Evolutionary conservation across 2,329 filamentous ascomycete species (phyloP), one percentile per base, ranked within the genome.

Genomic region (Ophiostoma montium): DNA sequence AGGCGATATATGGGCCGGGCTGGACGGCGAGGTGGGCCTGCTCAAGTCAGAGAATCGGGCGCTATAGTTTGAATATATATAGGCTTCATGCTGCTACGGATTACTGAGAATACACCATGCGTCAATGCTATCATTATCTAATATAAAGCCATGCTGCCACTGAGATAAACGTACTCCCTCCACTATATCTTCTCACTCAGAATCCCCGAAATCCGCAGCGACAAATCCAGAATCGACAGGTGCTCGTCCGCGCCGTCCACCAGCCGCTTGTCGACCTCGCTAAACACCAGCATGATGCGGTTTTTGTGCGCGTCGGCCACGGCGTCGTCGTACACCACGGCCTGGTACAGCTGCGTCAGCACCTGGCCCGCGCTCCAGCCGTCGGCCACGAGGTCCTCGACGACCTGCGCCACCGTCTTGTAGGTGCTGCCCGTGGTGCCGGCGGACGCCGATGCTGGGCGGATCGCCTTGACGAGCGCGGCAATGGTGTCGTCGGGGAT

Each of bases 211-310:
- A 95, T 84, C 59, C 86, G 80, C 60, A 96, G 71, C 7, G 84
- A 75, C 55, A 96, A 62, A 63, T 98, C 90, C 31, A 98, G 68
- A 52, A 96, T 84, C 1, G 86, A 87, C 21, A 98, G 70, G 62
- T 98, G 90, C 67, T 98, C 92, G 61, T 98, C 92, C 2, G 89
- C 84, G 9, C 92, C 92, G 64, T 99, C 94, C 6, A 95, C 84
- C 43, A 98, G 67, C 55, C 92, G 76, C 72, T 96, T 96, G 62
- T 99, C 92, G 27, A 90, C 75, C 64, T 96, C 89, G 1, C 89
- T 95, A 61, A 98, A 98, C 3, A 90, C 72, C 54, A 86, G 72
- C 44, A 90, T 82, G 52, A 98, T 90, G 63, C 82, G 82, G 61
- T 90, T 94, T 69, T 98, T 98, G 61, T 94, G 85, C 12, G 78